Percentiles rank a stretch among this genome's conserved stretches.
Conservation (phyloP, 225 moss, liverwort and hornwort genomes). For the Marchantia paleacea region DNA sequence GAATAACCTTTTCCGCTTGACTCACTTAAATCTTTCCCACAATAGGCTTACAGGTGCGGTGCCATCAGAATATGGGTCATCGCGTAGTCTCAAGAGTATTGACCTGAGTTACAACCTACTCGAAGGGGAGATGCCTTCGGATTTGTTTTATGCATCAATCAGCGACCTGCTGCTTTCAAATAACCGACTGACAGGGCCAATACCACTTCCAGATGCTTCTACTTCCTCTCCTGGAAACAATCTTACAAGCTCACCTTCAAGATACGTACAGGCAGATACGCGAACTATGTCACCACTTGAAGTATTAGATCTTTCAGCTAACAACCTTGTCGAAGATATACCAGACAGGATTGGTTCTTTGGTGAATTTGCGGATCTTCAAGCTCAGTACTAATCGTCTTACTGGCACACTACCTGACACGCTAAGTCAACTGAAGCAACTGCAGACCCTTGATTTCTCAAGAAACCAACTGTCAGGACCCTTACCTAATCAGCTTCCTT, state of each 20-base stretch:
- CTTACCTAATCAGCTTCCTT: constrained; percentile 50
- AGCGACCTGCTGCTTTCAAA: constrained; percentile 41
- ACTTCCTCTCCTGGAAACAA: constrained; percentile 32
- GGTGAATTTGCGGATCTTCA: constrained; percentile 49
- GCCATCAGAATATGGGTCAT: constrained; percentile 35
- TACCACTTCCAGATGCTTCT: constrained; percentile 44
- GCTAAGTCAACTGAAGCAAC: constrained; percentile 41
- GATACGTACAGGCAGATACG: constrained; percentile 29
- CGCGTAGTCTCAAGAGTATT: constrained; percentile 46
- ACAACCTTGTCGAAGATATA: constrained; percentile 47
- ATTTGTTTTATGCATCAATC: constrained; percentile 35
- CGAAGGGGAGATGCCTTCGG: constrained; percentile 35
- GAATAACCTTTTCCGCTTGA: constrained; percentile 40
- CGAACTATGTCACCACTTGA: constrained; percentile 46
- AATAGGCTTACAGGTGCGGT: constrained; percentile 56
- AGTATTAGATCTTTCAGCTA: constrained; percentile 53
- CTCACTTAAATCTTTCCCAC: constrained; percentile 55
- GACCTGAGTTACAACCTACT: constrained; percentile 62
- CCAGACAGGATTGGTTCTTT: constrained; percentile 50
- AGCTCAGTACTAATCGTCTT: constrained; percentile 57
- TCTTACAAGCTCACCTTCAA: constrained; percentile 26
- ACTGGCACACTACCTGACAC: constrained; percentile 51
- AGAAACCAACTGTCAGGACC: constrained; percentile 55
- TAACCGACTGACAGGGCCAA: constrained; percentile 39
- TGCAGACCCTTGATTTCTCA: constrained; percentile 62